phyloP scores from a whole-genome alignment of 352 stramenopile genomes.

The Globisporangium nunn region DNA sequence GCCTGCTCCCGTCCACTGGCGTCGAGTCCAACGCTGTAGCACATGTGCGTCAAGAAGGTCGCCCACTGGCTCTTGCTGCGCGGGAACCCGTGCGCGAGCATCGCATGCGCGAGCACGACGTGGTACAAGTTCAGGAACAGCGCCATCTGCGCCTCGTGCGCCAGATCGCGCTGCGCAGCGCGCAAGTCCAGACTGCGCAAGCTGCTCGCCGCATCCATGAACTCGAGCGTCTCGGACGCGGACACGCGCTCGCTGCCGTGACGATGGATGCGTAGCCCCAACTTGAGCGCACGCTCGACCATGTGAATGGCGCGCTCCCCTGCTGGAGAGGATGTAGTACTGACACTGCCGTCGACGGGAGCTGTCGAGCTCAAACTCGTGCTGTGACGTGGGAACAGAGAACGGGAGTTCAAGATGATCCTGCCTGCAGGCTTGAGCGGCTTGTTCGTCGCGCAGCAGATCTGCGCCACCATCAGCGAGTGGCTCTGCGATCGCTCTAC shows the following conservation, averaged over 20 bases:
- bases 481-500: conserved; percentile 24
- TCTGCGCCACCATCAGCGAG: conserved; percentile 5
- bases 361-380: too few species aligned
- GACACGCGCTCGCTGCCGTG: conserved; percentile 28
- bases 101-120: conserved; percentile 62
- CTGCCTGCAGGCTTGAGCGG: conserved; percentile 40
- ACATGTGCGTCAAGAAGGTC: conserved; percentile 48
- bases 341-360: too few species aligned
- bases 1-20: conserved; percentile 15
- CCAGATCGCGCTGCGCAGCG: conserved; percentile 23
- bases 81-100: conserved; percentile 61
- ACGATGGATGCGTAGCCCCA: conserved; percentile 23
- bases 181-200: conserved; percentile 52
- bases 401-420: conserved; percentile 54
- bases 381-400: conserved; percentile 32
- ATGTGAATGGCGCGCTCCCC: not conserved
- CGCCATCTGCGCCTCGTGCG: conserved; percentile 57
- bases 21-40: conserved; percentile 45
- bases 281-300: conserved; percentile 16
- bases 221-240: conserved; percentile 46
- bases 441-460: conserved; percentile 22
- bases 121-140: conserved; percentile 85
- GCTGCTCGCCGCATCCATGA: conserved; percentile 59
- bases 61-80: conserved; percentile 50
- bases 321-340: not conserved